These are phyloP conservation scores for Clavispora phyllophila DNA, from an alignment of 805 yeast genomes.

Conservation along the genomic window DNA sequence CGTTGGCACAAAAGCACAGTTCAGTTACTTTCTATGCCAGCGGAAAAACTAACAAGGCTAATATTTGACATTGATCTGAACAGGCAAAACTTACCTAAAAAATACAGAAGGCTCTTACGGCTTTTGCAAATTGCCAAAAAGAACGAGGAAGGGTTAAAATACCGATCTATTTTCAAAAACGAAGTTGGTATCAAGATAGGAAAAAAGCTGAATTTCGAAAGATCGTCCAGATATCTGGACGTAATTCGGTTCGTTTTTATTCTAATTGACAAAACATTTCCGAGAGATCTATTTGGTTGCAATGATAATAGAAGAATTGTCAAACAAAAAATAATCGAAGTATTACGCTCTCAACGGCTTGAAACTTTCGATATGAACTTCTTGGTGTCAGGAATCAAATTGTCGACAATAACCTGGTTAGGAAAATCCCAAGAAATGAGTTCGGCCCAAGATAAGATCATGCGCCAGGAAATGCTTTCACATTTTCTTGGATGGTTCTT, in stretches of 20 bases:
- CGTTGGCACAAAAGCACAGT: not conserved
- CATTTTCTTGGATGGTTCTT: conserved; percentile 59
- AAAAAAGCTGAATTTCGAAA: conserved; percentile 22
- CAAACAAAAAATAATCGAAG: conserved; percentile 27
- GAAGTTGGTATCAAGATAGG: conserved; percentile 19
- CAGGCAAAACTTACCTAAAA: conserved; percentile 3
- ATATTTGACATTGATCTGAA: not conserved
- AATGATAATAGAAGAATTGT: conserved; percentile 41
- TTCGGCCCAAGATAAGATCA: conserved; percentile 39
- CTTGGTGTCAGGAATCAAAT: conserved; percentile 30
- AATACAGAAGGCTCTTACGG: conserved; percentile 8
- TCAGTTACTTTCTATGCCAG: not conserved
- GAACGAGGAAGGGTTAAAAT: conserved; percentile 32
- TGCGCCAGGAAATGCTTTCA: conserved; percentile 31
- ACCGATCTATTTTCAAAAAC: conserved; percentile 31
- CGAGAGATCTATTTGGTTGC: conserved; percentile 50
- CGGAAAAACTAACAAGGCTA: not conserved
- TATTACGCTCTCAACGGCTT: conserved; percentile 34
- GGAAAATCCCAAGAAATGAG: conserved; percentile 23
- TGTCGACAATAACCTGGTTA: conserved; percentile 54
- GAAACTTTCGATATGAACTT: conserved; percentile 29
- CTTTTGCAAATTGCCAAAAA: conserved; percentile 12
- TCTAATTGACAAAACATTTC: conserved; percentile 46
- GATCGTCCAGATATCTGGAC: conserved; percentile 22
- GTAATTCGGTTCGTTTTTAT: conserved; percentile 42